Conservation (phyloP, 495 filamentous ascomycete genomes). For the Penicillium arizonense region DNA sequence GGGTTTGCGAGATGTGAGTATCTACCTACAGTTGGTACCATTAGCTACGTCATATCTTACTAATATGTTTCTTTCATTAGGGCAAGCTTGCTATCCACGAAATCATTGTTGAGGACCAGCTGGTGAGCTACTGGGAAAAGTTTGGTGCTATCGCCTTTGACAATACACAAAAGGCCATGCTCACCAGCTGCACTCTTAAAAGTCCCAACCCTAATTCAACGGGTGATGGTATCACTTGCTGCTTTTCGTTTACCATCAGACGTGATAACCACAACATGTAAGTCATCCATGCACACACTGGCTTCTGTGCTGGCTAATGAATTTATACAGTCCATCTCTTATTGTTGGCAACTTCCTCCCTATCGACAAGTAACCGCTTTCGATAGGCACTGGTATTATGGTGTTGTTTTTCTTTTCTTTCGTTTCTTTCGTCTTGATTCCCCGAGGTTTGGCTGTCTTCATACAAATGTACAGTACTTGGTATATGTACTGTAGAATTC, state of each 20-base stretch:
- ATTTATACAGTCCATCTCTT: conserved; percentile 68
- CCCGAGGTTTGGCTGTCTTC: conserved; percentile 10
- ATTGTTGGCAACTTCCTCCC: conserved; percentile 98
- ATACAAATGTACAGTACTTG: not conserved
- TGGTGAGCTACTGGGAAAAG: conserved; percentile 98
- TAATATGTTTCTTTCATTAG: conserved; percentile 38
- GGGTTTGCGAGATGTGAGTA: conserved; percentile 80
- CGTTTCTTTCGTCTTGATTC: conserved; percentile 13
- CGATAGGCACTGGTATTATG: not conserved
- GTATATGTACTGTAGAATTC: conserved; percentile 1
- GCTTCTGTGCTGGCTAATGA: conserved; percentile 3
- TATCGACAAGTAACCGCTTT: conserved; percentile 22
- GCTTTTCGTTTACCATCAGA: conserved; percentile 95
- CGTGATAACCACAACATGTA: conserved; percentile 96
- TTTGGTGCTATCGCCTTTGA: conserved; percentile 99
- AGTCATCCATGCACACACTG: conserved; percentile 34
- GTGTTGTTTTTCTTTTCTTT: conserved; percentile 1
- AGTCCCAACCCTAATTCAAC: conserved; percentile 72
- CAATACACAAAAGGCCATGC: conserved; percentile 89
- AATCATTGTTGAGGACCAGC: conserved; percentile 88
- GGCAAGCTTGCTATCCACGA: conserved; percentile 95
- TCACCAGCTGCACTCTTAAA: conserved; percentile 91
- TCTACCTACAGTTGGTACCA: not conserved
- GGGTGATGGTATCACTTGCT: conserved; percentile 79
- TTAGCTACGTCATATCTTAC: not conserved